Evolutionary conservation across 2,329 filamentous ascomycete genomes (phyloP).

Genomic region (Pleurostoma richardsiae): DNA sequence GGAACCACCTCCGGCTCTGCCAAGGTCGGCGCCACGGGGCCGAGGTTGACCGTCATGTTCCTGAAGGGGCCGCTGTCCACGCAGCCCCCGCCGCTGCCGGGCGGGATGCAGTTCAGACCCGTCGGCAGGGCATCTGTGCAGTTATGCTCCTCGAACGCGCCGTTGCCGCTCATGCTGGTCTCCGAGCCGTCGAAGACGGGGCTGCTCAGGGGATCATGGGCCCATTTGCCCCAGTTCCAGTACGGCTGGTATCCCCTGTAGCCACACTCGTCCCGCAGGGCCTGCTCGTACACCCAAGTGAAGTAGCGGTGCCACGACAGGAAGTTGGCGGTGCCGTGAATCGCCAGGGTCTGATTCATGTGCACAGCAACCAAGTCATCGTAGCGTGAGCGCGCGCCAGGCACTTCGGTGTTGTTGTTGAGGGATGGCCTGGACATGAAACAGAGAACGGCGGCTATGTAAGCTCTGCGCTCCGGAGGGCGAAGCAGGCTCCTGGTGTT

Average conservation of each 20-base stretch:
- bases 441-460: slow-evolving; percentile 13
- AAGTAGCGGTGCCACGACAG: slow-evolving; percentile 24
- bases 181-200: slow-evolving; percentile 42
- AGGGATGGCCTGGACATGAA: slow-evolving; percentile 2
- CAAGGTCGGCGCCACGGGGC: slow-evolving; percentile 15
- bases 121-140: slow-evolving; percentile 16
- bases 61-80: slow-evolving; percentile 22
- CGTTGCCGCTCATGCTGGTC: slow-evolving; percentile 35
- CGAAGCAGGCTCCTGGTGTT: not conserved
- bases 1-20: slow-evolving; percentile 4
- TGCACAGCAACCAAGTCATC: slow-evolving; percentile 23
- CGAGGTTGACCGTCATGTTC: slow-evolving; percentile 24
- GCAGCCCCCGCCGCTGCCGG: slow-evolving; percentile 23
- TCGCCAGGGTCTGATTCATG: slow-evolving; percentile 14
- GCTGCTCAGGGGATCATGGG: slow-evolving; percentile 31
- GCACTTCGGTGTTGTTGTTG: not conserved
- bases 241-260: slow-evolving; percentile 26
- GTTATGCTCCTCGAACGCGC: slow-evolving; percentile 21
- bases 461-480: slow-evolving; percentile 7
- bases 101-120: slow-evolving; percentile 14
- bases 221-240: slow-evolving; percentile 38
- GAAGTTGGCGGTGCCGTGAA: slow-evolving; percentile 16
- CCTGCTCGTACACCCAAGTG: slow-evolving; percentile 21
- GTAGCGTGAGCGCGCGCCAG: slow-evolving; percentile 8
- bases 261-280: slow-evolving; percentile 21